Conservation (phyloP, 192 early-diverging fungal species). For the Umbelopsis isabellina region DNA sequence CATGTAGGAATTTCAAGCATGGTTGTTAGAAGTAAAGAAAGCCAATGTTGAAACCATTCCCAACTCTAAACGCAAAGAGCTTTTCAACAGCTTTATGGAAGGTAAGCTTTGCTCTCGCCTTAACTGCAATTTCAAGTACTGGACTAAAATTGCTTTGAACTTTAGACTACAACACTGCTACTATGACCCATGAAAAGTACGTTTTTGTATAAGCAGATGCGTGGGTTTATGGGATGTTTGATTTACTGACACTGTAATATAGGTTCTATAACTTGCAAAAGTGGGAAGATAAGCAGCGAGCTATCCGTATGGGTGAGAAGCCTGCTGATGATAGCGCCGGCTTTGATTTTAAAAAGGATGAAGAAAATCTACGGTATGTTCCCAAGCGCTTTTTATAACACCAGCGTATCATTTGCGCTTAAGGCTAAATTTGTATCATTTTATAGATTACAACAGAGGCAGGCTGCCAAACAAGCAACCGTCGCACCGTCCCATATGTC, state of each 20-base stretch:
- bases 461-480: constrained; percentile 27
- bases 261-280: constrained; percentile 54
- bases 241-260: background rate
- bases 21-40: constrained; percentile 58
- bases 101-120: constrained; percentile 11
- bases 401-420: background rate
- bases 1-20: constrained; percentile 54
- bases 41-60: constrained; percentile 50
- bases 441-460: constrained; percentile 32
- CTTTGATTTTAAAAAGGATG: constrained; percentile 55
- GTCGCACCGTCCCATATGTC: constrained; percentile 30
- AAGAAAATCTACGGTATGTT: constrained; percentile 47
- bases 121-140: background rate
- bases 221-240: background rate
- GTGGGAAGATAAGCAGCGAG: constrained; percentile 53
- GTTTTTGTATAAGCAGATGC: background rate
- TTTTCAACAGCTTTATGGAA: constrained; percentile 63
- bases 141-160: background rate
- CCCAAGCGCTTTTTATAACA: background rate
- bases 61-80: constrained; percentile 52
- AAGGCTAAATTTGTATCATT: background rate
- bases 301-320: constrained; percentile 50
- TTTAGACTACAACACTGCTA: constrained; percentile 62
- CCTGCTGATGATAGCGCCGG: constrained; percentile 14
- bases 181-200: constrained; percentile 63